Percentiles rank a stretch among this genome's conserved stretches.
Evolutionary conservation across 129 eudicot species (phyloP).

Genomic region (Arctium minus): DNA sequence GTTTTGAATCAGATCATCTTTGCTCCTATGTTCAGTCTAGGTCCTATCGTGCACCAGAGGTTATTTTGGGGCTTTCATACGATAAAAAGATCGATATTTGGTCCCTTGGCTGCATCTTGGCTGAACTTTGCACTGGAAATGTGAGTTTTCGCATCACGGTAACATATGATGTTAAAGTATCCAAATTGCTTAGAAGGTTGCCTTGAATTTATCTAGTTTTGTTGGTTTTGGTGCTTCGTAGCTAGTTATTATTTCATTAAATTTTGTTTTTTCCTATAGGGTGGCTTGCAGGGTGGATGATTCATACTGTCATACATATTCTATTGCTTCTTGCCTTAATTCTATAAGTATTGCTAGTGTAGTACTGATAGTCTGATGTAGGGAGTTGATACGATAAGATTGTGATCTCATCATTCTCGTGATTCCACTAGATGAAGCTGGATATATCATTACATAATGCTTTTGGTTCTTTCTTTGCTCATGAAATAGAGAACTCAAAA

Average conservation of each 20-base stretch:
- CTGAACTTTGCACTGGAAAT: conserved; percentile 99
- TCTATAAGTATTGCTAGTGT: background rate
- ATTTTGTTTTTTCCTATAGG: background rate
- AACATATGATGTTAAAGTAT: background rate
- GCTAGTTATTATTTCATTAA: background rate
- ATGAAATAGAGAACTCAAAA: too few relatives aligned
- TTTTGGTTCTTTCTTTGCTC: background rate
- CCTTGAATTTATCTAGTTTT: background rate
- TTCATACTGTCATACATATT: background rate
- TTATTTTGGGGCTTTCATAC: conserved; percentile 87
- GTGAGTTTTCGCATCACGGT: conserved; percentile 44
- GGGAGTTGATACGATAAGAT: background rate
- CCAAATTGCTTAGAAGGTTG: conserved; percentile 12
- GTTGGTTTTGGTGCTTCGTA: background rate
- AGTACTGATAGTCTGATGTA: background rate
- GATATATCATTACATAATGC: background rate
- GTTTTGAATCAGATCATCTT: conserved; percentile 97
- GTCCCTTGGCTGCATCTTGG: conserved; percentile 99
- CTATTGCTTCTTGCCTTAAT: background rate
- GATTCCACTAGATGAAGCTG: background rate
- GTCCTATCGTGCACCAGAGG: conserved; percentile 99
- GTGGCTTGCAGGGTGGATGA: background rate
- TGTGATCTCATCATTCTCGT: background rate
- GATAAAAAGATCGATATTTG: conserved; percentile 93
- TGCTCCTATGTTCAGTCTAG: conserved; percentile 98